A percentile compares a stretch with the other conserved stretches of the same genome.
phyloP scores from a whole-genome alignment of 805 yeast species.

The Pichia manshurica region DNA sequence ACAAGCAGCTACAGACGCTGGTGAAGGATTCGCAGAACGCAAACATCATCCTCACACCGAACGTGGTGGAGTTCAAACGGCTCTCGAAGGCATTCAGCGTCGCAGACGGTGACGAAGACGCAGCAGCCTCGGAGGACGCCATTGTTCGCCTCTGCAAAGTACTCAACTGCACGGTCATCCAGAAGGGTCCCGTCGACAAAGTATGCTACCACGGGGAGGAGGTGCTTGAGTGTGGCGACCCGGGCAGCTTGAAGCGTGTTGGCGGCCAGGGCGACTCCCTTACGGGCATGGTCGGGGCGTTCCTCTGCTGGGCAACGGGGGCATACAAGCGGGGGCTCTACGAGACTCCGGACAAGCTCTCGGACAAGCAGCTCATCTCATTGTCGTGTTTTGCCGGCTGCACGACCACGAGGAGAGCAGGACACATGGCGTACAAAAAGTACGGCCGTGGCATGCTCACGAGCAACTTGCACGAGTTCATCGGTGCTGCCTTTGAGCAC shows the following conservation, averaged over 20 bases:
- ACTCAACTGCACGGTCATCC: conserved; percentile 56
- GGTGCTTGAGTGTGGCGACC: conserved; percentile 36
- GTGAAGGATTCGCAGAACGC: conserved; percentile 36
- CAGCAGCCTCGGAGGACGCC: too few relatives aligned
- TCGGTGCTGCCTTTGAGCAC: conserved; percentile 53
- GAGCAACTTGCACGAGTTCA: conserved; percentile 63
- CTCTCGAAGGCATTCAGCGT: conserved; percentile 35
- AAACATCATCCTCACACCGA: conserved; percentile 79
- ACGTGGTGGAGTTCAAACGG: conserved; percentile 76
- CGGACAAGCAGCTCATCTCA: conserved; percentile 30
- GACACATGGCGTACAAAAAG: conserved; percentile 55
- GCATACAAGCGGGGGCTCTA: conserved; percentile 55
- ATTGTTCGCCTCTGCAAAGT: conserved; percentile 40
- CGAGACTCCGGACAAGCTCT: conserved; percentile 27
- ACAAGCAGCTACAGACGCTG: conserved; percentile 42
- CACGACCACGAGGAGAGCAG: conserved; percentile 58
- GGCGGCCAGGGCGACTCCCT: conserved; percentile 98
- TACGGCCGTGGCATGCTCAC: conserved; percentile 82
- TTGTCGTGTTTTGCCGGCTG: conserved; percentile 72
- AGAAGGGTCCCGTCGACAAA: conserved; percentile 67
- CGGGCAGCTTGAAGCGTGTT: conserved; percentile 74
- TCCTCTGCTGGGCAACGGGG: conserved; percentile 72
- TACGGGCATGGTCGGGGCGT: conserved; percentile 78
- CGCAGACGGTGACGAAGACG: conserved; percentile 22
- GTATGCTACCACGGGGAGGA: conserved; percentile 46